Evolutionary conservation across 148 eudicot species (phyloP).

Genomic region (Rhododendron molle): DNA sequence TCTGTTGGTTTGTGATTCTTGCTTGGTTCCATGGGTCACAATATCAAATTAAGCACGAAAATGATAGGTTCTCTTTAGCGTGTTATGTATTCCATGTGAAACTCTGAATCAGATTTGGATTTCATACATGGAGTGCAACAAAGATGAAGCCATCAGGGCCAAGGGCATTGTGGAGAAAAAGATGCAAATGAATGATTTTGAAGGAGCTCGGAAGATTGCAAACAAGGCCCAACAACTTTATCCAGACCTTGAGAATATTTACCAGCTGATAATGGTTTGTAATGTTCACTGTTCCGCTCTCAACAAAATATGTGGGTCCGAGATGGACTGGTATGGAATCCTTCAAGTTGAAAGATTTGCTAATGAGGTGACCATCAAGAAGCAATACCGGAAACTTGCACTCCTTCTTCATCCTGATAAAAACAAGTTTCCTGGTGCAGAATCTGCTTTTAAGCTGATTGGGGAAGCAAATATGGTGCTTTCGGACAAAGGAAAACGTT

Average conservation of each 20-base stretch:
- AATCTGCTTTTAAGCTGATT: slow-evolving; percentile 48
- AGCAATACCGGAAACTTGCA: slow-evolving; percentile 41
- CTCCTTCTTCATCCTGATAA: slow-evolving; percentile 47
- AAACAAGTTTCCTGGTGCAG: slow-evolving; percentile 47
- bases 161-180: slow-evolving; percentile 33
- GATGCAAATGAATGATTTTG: slow-evolving; percentile 35
- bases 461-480: slow-evolving; percentile 40
- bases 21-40: not conserved
- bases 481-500: slow-evolving; percentile 27
- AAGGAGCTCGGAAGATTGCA: slow-evolving; percentile 39
- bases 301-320: slow-evolving; percentile 26
- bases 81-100: not conserved
- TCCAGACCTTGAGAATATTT: slow-evolving; percentile 40
- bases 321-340: slow-evolving; percentile 43
- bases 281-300: slow-evolving; percentile 41
- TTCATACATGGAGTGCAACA: slow-evolving; percentile 41
- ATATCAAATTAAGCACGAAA: not conserved
- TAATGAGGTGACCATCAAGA: slow-evolving; percentile 31
- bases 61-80: not conserved
- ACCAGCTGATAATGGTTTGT: slow-evolving; percentile 34
- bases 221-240: slow-evolving; percentile 30
- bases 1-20: not conserved
- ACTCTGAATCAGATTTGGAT: not conserved
- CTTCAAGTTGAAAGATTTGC: slow-evolving; percentile 36
- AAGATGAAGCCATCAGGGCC: slow-evolving; percentile 46